phyloP scores from a whole-genome alignment of 164 flowering plant genomes.

The Taxillus chinensis region DNA sequence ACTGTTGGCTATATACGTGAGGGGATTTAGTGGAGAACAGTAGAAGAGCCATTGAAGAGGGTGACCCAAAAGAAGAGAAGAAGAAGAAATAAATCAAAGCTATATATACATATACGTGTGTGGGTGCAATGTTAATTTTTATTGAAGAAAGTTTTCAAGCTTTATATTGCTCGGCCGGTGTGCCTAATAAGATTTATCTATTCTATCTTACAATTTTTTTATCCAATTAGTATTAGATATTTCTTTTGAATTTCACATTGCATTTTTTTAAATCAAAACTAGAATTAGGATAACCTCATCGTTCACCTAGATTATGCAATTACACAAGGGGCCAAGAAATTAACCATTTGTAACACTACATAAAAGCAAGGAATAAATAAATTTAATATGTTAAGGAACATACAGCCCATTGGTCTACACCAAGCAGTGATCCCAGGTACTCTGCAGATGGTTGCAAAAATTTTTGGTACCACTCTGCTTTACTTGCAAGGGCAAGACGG shows the following conservation, averaged over 20 bases:
- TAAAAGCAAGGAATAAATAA: neutral
- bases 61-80: no score
- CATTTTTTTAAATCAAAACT: no score
- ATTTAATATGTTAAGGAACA: conserved; percentile 13
- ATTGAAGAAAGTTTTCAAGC: no score
- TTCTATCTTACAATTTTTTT: no score
- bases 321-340: conserved; percentile 6
- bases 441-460: conserved; percentile 91
- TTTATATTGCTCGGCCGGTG: no score
- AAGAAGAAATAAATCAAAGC: neutral
- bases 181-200: no score
- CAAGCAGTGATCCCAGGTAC: conserved; percentile 80
- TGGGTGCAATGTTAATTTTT: neutral
- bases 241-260: no score
- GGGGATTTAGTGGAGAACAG: no score
- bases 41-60: no score
- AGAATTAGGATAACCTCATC: no score
- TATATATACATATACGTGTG: neutral
- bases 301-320: conserved; percentile 38
- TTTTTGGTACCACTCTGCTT: conserved; percentile 73
- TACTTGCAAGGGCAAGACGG: conserved; percentile 82
- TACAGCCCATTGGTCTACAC: conserved; percentile 88
- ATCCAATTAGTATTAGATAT: no score
- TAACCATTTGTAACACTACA: neutral
- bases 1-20: no score